These are phyloP conservation scores for Cichorium intybus DNA, from an alignment of 140 eudicot genomes.

Conservation along the genomic window DNA sequence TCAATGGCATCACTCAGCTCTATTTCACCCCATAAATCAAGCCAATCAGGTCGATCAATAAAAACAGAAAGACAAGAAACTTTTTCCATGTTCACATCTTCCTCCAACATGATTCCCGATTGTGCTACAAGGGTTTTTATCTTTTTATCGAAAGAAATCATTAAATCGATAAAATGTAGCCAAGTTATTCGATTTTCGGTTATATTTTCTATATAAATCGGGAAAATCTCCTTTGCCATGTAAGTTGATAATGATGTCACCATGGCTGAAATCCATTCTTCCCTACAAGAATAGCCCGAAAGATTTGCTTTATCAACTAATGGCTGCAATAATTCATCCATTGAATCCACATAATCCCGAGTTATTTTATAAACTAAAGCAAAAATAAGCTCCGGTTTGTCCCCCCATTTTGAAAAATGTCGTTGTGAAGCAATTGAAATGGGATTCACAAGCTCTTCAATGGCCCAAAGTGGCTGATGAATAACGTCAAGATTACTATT, in stretches of 20 bases:
- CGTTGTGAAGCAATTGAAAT: conserved; percentile 76
- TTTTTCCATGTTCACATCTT: conserved; percentile 57
- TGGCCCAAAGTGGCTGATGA: conserved; percentile 87
- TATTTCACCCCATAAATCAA: conserved; percentile 82
- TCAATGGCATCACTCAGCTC: conserved; percentile 57
- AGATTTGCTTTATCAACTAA: conserved; percentile 92
- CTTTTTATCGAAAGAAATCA: conserved; percentile 86
- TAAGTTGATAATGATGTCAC: conserved; percentile 78
- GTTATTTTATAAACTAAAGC: conserved; percentile 81
- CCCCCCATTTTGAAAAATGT: conserved; percentile 81
- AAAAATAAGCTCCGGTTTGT: conserved; percentile 89
- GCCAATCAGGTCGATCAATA: conserved; percentile 96
- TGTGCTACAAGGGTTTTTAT: conserved; percentile 56
- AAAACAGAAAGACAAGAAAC: conserved; percentile 74
- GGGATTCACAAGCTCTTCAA: conserved; percentile 98
- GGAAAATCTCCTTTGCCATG: conserved; percentile 82
- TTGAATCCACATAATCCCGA: conserved; percentile 80
- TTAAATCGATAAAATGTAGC: conserved; percentile 82
- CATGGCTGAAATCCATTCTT: conserved; percentile 97
- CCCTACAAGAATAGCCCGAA: conserved; percentile 89
- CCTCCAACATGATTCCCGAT: conserved; percentile 60
- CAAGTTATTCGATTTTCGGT: conserved; percentile 49
- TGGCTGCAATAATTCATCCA: conserved; percentile 96
- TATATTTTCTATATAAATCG: conserved; percentile 45
- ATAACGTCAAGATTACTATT: conserved; percentile 34